These are phyloP conservation scores for Erythrophleum ivorense DNA, from an alignment of 331 rosid species.

Conservation along the genomic window DNA sequence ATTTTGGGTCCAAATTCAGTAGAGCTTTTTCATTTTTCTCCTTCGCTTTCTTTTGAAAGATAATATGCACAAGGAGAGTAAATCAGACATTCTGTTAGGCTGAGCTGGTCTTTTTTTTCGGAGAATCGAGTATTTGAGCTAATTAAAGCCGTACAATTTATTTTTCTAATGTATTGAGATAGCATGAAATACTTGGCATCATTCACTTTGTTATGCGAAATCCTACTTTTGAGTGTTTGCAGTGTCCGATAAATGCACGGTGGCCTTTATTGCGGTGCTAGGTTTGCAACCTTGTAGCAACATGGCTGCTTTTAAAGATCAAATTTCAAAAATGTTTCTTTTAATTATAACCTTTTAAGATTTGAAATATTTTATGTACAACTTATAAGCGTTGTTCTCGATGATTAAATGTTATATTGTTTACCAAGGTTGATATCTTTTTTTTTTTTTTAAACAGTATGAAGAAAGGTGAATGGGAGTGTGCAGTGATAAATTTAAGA, in stretches of 20 bases:
- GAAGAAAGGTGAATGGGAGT: no score
- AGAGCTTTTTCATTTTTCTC: conserved; percentile 33
- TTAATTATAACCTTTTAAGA: no score
- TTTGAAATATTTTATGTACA: no score
- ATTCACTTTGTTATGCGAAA: background rate
- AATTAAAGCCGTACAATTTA: conserved; percentile 42
- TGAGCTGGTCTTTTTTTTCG: conserved; percentile 20
- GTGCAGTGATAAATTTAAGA: no score
- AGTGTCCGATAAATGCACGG: background rate
- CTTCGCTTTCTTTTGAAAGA: conserved; percentile 35
- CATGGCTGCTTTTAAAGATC: background rate
- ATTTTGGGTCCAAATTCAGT: conserved; percentile 46
- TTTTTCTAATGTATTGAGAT: background rate
- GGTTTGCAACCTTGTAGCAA: background rate
- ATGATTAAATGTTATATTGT: no score
- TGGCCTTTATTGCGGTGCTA: background rate
- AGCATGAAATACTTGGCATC: background rate
- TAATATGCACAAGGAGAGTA: conserved; percentile 46
- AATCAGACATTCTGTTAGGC: conserved; percentile 45
- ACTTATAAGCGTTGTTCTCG: no score
- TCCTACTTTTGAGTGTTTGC: background rate
- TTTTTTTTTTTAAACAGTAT: no score
- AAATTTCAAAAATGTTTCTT: no score
- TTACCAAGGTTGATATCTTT: no score
- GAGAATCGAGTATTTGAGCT: conserved; percentile 44